Percentiles rank a stretch among this genome's conserved stretches.
Evolutionary conservation across 1,284 basidiomycete genomes (phyloP).

Genomic region (Cryptococcus hybrid): DNA sequence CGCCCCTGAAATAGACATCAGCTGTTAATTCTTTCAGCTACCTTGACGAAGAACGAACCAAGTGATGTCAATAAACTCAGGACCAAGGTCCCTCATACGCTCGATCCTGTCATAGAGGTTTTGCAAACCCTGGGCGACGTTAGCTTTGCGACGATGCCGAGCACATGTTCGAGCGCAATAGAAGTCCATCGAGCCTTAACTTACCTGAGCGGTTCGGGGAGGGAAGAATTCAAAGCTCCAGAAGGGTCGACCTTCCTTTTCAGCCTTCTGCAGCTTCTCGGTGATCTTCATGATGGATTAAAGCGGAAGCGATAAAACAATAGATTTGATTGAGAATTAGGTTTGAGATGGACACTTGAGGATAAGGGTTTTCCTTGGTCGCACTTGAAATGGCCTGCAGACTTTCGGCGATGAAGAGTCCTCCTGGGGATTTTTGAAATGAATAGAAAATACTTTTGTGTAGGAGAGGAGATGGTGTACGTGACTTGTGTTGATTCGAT

Average conservation of each 20-base stretch:
- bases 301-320: neutral
- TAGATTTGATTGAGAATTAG: too few species aligned
- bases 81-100: slow-evolving; percentile 92
- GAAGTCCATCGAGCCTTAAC: slow-evolving; percentile 6
- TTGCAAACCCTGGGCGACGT: slow-evolving; percentile 69
- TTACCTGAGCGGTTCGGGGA: slow-evolving; percentile 84
- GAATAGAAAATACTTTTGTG: too few species aligned
- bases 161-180: too few species aligned
- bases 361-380: too few species aligned
- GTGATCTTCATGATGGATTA: slow-evolving; percentile 73
- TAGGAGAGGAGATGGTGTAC: too few species aligned
- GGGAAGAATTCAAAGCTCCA: slow-evolving; percentile 99
- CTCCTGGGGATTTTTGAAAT: too few species aligned
- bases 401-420: too few species aligned
- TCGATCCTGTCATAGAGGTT: slow-evolving; percentile 96
- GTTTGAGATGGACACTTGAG: too few species aligned
- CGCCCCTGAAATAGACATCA: slow-evolving; percentile 64
- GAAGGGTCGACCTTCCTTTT: slow-evolving; percentile 78
- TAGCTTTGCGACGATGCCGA: neutral
- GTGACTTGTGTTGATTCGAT: too few species aligned
- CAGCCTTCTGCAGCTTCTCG: slow-evolving; percentile 79
- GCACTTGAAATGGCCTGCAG: too few species aligned
- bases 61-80: slow-evolving; percentile 98
- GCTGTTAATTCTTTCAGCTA: neutral
- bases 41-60: slow-evolving; percentile 59